Base-by-base conservation (phyloP, 352 stramenopile genomes). In the Hyaloperonospora brassicae region DNA sequence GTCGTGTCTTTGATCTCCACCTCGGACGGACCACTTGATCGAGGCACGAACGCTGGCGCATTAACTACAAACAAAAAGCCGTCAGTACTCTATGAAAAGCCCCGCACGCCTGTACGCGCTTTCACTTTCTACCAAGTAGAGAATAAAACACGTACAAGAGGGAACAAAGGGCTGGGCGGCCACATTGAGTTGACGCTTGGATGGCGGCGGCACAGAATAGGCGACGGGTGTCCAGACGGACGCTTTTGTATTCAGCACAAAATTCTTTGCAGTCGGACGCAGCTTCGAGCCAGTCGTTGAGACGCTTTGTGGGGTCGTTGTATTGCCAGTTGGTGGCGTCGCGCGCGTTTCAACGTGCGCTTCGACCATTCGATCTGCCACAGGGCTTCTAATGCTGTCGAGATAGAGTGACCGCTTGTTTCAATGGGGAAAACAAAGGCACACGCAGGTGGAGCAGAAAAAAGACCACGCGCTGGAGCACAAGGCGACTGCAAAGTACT, bases 161-260 rank as follows among this genome's bases (percentile, higher is more conserved):
- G 77, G 77, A 43, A 86, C 70, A 43, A 87, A 87, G 10, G 61
- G 65, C 57, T 81, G 79, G 35, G 77, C 77, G 36, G 70, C 68
- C 7, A 74, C 66, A 57, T 84, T 85, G 1, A 87, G 59, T 53
- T 61, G 61, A 22, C 61, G 80, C 45, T 55, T 63, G 50, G 58
- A 23, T 3, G 49, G 23, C 10, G 55, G 22, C 0, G 58, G 14
- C 1, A 46, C 47, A 2, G 41, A 30, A 0, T 42, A 38, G 12
- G 35, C 24, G 14, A 62, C 41, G 1, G 78, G 78, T 39, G 69
- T 85, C 75, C 75, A 88, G 9, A 43, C 62, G 0, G 78, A 70
- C 8, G 78, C 75, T 13, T 50, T 47, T n/a, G 62, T 55, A 63
- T 76, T 85, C 47, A 88, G 81, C 9, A 89, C 76, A 48, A 89